Evolutionary conservation across 2,329 filamentous ascomycete species (phyloP).

Genomic region (Monosporascus cannonballus): DNA sequence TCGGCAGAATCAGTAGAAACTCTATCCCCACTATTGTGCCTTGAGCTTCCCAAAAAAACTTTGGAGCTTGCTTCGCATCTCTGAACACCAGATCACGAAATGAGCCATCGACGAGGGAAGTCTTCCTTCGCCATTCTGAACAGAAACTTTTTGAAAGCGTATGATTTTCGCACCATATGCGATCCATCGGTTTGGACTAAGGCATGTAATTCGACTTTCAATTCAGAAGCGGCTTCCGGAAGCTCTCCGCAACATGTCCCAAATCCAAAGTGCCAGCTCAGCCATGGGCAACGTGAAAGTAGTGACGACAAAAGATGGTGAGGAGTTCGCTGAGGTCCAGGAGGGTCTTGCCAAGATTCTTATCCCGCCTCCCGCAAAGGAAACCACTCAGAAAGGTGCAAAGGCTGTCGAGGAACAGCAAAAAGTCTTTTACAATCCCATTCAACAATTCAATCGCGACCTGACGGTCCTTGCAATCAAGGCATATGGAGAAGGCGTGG

Average conservation of each 20-base stretch:
- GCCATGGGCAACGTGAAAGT: constrained; percentile 25
- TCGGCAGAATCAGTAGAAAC: no score
- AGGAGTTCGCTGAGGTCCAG: constrained; percentile 44
- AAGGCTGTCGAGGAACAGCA: constrained; percentile 54
- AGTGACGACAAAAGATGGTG: constrained; percentile 35
- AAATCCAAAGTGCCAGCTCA: constrained; percentile 12
- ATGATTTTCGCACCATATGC: constrained; percentile 5
- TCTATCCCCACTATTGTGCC: no score
- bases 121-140: neutral
- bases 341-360: constrained; percentile 54
- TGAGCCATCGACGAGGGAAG: constrained; percentile 2
- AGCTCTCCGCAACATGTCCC: constrained; percentile 21
- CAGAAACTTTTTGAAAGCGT: neutral
- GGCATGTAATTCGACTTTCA: constrained; percentile 15
- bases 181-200: constrained; percentile 1
- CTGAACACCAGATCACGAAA: no score
- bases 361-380: constrained; percentile 36
- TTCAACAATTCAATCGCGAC: constrained; percentile 98
- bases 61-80: no score
- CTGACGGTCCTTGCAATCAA: constrained; percentile 89
- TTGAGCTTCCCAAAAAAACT: no score
- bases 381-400: constrained; percentile 24
- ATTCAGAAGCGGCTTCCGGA: constrained; percentile 4
- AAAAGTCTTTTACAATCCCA: constrained; percentile 97
- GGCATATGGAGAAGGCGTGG: constrained; percentile 69